Evolutionary conservation across 2,329 filamentous ascomycete genomes (phyloP).

Genomic region (Didymosphaeria variabile): DNA sequence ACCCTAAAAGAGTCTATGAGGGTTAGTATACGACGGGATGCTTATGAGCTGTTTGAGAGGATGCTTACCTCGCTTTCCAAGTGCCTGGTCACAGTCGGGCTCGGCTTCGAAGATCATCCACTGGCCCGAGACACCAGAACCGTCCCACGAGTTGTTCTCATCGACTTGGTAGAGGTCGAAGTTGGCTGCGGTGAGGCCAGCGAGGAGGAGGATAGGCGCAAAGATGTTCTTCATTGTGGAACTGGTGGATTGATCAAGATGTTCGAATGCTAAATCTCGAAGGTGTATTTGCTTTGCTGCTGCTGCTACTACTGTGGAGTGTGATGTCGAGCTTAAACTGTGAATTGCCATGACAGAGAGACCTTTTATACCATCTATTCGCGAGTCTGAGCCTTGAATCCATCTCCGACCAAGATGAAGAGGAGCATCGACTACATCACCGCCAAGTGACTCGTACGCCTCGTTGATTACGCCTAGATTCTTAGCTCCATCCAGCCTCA

Average conservation of each 20-base stretch:
- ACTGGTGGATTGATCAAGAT: background rate
- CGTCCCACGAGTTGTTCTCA: background rate
- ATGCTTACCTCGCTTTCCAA: background rate
- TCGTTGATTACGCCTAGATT: background rate
- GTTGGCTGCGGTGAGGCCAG: background rate
- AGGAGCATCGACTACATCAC: background rate
- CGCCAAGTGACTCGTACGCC: background rate
- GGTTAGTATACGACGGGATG: background rate
- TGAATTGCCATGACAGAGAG: background rate
- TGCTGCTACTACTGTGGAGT: background rate
- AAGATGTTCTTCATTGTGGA: background rate
- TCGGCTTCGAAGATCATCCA: constrained; percentile 2
- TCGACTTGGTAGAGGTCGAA: constrained; percentile 2
- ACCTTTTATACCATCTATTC: background rate
- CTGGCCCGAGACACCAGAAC: background rate
- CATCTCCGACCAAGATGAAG: background rate
- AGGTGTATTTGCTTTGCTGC: background rate
- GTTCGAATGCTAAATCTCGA: background rate
- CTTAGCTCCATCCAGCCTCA: background rate
- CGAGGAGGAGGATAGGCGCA: background rate
- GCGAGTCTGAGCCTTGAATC: background rate
- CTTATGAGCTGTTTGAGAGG: background rate
- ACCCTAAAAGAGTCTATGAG: background rate
- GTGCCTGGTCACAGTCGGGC: background rate
- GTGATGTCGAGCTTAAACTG: background rate